Conservation (phyloP, 208 protist genomes). For the Wallacemonas sp. region DNA sequence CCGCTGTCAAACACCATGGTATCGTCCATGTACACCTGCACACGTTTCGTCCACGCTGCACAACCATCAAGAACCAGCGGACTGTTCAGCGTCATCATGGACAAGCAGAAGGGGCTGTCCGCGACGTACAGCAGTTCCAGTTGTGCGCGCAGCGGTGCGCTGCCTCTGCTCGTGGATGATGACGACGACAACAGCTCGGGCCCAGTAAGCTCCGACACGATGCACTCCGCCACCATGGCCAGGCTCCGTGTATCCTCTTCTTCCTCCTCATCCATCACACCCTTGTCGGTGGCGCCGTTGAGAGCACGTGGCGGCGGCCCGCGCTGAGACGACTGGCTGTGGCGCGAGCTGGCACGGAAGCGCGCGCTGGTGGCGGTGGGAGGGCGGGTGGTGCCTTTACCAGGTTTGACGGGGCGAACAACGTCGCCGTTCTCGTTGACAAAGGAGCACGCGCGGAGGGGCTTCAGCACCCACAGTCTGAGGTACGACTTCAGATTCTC, state of each 20-base stretch:
- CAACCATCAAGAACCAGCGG: slow-evolving; percentile 39
- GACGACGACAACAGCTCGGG: background rate
- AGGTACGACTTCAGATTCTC: slow-evolving; percentile 49
- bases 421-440: slow-evolving; percentile 49
- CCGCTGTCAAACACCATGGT: slow-evolving; percentile 58
- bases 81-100: slow-evolving; percentile 30
- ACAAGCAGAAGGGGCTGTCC: slow-evolving; percentile 60
- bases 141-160: slow-evolving; percentile 28
- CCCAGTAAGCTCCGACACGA: slow-evolving; percentile 10
- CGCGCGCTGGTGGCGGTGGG: background rate
- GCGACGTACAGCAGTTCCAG: slow-evolving; percentile 61
- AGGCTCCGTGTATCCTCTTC: slow-evolving; percentile 3
- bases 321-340: too few species aligned
- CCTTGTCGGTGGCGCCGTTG: background rate
- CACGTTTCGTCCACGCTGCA: slow-evolving; percentile 50
- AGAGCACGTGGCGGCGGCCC: too few species aligned
- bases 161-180: background rate
- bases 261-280: background rate
- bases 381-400: background rate
- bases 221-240: slow-evolving; percentile 26
- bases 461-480: slow-evolving; percentile 55
- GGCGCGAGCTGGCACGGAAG: background rate
- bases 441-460: slow-evolving; percentile 40
- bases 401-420: slow-evolving; percentile 14
- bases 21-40: slow-evolving; percentile 60